phyloP scores from a whole-genome alignment of 345 rosid species.

The Hirschfeldia incana region DNA sequence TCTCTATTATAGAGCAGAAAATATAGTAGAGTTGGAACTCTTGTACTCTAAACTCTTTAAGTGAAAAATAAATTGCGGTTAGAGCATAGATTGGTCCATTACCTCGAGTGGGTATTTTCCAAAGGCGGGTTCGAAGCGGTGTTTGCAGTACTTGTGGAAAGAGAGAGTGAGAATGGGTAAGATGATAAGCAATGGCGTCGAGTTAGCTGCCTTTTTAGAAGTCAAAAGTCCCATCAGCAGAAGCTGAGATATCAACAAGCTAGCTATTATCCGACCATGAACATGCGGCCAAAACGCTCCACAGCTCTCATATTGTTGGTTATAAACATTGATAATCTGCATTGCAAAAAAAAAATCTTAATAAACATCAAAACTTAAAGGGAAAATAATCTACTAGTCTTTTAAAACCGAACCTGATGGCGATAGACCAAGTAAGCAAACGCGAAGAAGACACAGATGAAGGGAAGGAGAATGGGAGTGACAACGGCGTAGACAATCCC shows the following conservation, averaged over 20 bases:
- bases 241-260: slow-evolving; percentile 89
- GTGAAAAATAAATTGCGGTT: not conserved
- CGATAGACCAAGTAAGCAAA: slow-evolving; percentile 92
- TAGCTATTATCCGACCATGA: slow-evolving; percentile 77
- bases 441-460: slow-evolving; percentile 83
- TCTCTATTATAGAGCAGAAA: too few relatives aligned
- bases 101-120: slow-evolving; percentile 90
- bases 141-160: slow-evolving; percentile 93
- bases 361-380: not conserved
- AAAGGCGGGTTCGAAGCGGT: slow-evolving; percentile 93
- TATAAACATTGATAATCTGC: slow-evolving; percentile 93
- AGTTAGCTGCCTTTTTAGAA: slow-evolving; percentile 86
- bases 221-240: slow-evolving; percentile 82
- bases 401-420: slow-evolving; percentile 69
- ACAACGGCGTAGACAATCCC: slow-evolving; percentile 92
- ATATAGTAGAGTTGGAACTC: too few relatives aligned
- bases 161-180: slow-evolving; percentile 76
- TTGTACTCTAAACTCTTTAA: too few relatives aligned
- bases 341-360: slow-evolving; percentile 5
- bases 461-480: slow-evolving; percentile 96
- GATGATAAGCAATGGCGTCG: slow-evolving; percentile 78
- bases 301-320: slow-evolving; percentile 89
- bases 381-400: not conserved
- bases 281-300: slow-evolving; percentile 99
- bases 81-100: slow-evolving; percentile 13